Percentiles rank a stretch among this genome's conserved stretches.
These are phyloP conservation scores for Epichloe aotearoae DNA, from an alignment of 2,329 filamentous ascomycete species.

Conservation along the genomic window DNA sequence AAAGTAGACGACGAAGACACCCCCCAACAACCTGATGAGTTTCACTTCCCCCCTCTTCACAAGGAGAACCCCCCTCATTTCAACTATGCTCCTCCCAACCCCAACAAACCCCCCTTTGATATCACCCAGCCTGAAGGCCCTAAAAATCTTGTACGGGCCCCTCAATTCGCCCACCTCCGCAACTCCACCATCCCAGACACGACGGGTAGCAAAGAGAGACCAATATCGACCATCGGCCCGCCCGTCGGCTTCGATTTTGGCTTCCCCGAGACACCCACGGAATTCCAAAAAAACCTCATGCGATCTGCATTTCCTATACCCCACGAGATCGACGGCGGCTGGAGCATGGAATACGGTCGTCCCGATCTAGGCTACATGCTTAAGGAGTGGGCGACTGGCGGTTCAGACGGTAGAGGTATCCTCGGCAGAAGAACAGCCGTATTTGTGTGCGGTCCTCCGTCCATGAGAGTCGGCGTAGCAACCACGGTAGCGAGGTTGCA, in stretches of 20 bases:
- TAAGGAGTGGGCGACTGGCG: slow-evolving; percentile 65
- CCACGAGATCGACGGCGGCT: slow-evolving; percentile 60
- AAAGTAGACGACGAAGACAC: slow-evolving; percentile 15
- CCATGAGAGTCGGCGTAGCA: slow-evolving; percentile 81
- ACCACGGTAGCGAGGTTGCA: slow-evolving; percentile 74
- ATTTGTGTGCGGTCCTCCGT: slow-evolving; percentile 81
- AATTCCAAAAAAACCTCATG: slow-evolving; percentile 82
- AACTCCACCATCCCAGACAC: slow-evolving; percentile 25
- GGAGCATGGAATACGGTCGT: slow-evolving; percentile 85
- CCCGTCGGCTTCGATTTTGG: slow-evolving; percentile 62
- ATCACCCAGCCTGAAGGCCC: slow-evolving; percentile 11
- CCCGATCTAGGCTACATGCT: slow-evolving; percentile 83
- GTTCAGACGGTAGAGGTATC: slow-evolving; percentile 48
- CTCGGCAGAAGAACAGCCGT: slow-evolving; percentile 75
- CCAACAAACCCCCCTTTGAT: slow-evolving; percentile 10
- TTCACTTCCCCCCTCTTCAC: slow-evolving; percentile 45
- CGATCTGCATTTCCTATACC: slow-evolving; percentile 72
- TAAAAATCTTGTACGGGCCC: slow-evolving; percentile 26
- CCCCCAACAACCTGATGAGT: slow-evolving; percentile 23
- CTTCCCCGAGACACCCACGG: slow-evolving; percentile 71
- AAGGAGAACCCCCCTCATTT: slow-evolving; percentile 44
- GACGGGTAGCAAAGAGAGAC: slow-evolving; percentile 21
- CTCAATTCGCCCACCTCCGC: slow-evolving; percentile 46
- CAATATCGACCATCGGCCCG: slow-evolving; percentile 44
- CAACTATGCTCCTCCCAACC: slow-evolving; percentile 37